Conservation (phyloP, 1,284 basidiomycete genomes). For the Malassezia japonica region DNA sequence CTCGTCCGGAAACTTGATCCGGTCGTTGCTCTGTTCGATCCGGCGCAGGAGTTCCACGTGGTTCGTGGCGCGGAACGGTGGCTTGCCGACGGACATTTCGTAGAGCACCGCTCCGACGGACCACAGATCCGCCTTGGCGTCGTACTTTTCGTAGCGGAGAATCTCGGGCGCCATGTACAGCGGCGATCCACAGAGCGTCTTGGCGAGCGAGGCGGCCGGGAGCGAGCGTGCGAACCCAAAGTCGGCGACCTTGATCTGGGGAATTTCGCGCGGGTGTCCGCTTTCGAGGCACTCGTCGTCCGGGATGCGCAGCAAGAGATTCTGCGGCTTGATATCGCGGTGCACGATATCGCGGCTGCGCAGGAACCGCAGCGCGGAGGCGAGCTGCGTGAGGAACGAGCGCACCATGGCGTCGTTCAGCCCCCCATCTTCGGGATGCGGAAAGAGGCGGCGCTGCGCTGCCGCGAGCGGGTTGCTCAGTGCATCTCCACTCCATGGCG, state of each 20-base stretch:
- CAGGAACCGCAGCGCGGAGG: conserved; percentile 83
- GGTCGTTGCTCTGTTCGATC: conserved; percentile 69
- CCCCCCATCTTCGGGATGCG: conserved; percentile 80
- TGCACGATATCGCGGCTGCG: conserved; percentile 83
- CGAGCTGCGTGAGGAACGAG: conserved; percentile 89
- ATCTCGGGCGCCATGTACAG: conserved; percentile 99
- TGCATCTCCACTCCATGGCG: conserved; percentile 19
- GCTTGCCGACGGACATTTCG: conserved; percentile 85
- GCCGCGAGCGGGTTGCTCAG: conserved; percentile 8
- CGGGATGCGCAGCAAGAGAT: conserved; percentile 77
- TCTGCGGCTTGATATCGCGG: conserved; percentile 92
- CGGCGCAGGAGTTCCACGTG: conserved; percentile 88
- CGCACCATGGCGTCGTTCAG: conserved; percentile 81
- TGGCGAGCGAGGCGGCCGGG: conserved; percentile 84
- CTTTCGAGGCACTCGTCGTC: conserved; percentile 65
- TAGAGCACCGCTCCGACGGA: conserved; percentile 92
- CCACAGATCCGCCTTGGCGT: conserved; percentile 95
- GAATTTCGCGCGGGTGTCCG: conserved; percentile 70
- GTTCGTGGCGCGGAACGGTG: conserved; percentile 88
- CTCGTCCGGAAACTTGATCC: conserved; percentile 69
- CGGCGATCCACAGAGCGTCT: conserved; percentile 93
- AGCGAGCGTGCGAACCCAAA: conserved; percentile 93
- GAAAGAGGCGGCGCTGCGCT: conserved; percentile 57
- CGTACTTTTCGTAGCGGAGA: conserved; percentile 90
- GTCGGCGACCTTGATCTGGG: conserved; percentile 59